phyloP scores from a whole-genome alignment of 805 yeast genomes.

The Sugiyamaella smithiae region DNA sequence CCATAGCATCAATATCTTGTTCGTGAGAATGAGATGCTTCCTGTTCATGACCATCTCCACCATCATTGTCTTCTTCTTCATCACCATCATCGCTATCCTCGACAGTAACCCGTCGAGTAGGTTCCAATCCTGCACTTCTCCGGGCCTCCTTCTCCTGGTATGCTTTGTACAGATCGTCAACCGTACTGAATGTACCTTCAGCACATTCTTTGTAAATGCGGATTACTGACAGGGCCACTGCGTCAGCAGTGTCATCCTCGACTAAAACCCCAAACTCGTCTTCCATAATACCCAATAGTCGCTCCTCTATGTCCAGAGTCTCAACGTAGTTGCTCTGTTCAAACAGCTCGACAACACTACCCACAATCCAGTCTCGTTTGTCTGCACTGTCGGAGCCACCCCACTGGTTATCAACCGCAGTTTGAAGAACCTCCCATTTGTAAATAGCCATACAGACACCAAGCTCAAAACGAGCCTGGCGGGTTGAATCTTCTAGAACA shows the following conservation, averaged over 20 bases:
- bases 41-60: conserved; percentile 41
- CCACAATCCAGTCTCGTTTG: conserved; percentile 93
- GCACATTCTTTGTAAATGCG: conserved; percentile 64
- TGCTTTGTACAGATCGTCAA: conserved; percentile 57
- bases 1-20: conserved; percentile 36
- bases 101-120: conserved; percentile 48
- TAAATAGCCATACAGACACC: conserved; percentile 92
- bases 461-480: conserved; percentile 83
- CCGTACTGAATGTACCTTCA: conserved; percentile 47
- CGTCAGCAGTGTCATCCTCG: conserved; percentile 84
- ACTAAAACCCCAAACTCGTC: conserved; percentile 90
- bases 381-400: conserved; percentile 92
- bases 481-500: conserved; percentile 47
- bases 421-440: conserved; percentile 81
- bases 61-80: conserved; percentile 44
- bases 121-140: conserved; percentile 30
- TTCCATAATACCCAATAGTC: conserved; percentile 82
- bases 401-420: conserved; percentile 91
- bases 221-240: conserved; percentile 65
- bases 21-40: conserved; percentile 41
- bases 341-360: conserved; percentile 76
- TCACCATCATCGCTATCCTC: conserved; percentile 47
- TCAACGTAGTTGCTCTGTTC: conserved; percentile 63
- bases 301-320: conserved; percentile 75
- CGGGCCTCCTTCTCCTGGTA: conserved; percentile 56